Evolutionary conservation across 2,329 filamentous ascomycete species (phyloP), one percentile per base, ranked within the genome.

Genomic region (Tolypocladium ovalisporum): DNA sequence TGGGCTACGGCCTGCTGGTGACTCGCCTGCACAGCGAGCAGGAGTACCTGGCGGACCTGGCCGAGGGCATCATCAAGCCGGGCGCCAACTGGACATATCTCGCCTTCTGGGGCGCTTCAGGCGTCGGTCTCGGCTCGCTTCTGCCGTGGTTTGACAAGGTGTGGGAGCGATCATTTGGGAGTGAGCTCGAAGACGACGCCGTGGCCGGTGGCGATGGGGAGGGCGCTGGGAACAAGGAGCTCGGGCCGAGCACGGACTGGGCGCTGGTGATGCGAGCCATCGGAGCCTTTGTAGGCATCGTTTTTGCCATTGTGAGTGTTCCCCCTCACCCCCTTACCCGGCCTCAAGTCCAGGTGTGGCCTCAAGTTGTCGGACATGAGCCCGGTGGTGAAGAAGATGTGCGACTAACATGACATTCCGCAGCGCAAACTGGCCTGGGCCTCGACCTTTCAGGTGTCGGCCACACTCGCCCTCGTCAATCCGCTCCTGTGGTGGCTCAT

Each of bases 401-500:
- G 24, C 37, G 53, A 37, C 57, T 54, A 7, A 54, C 39, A 68
- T 62, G 53, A 19, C 8, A n/a, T 51, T 9, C 57, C 54, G 36
- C 52, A 95, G 90, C 87, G 94, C 62, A 90, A 89, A 71, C 82
- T 97, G 12, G 89, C 90, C 1, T 99, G 94, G 94, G 83, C 92
- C 65, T 97, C 92, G 10, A 94, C 91, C 1, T 83, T 96, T n/a
- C 94, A 99, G 72, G 85, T 95, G 24, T 95, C 92, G 1, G 73
- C 95, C 32, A 94, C 92, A 1, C 84, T 99, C 54, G 89, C 91
- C 27, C 83, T 97, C 59, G 90, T 88, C 24, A 97, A 97, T 69
- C 93, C 94, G 1, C 88, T 94, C 12, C 77, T 99, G 22, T 99
- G 94, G 94, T 99, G 96, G 73, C 79, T 97, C 29, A 88, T 99